Base-by-base conservation (phyloP, 73 alveolate species). In the Stentor roeselii region DNA sequence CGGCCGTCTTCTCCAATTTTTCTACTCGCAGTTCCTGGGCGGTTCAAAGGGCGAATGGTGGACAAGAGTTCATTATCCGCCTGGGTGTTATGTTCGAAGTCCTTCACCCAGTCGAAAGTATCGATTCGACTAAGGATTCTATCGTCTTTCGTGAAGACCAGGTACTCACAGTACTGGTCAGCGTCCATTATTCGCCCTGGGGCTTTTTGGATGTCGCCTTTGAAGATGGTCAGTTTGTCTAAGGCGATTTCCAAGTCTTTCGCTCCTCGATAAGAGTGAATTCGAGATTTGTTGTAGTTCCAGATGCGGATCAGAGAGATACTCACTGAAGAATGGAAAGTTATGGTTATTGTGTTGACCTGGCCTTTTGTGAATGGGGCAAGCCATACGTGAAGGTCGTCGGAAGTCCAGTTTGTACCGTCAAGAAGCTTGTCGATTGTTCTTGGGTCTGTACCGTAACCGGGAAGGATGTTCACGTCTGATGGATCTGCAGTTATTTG, bases 251-350 rank as follows among this genome's bases (percentile, higher is more conserved):
- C 82, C 3, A 94, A 75, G 32, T 86, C 87, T 82, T 86, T 87
- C 27, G 93, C 98, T 59, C 98, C 98, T 93, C 98, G 85, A 59
- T 77, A 94, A 2, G 96, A 90, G 75, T 94, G 98, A 30, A 90
- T 94, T 85, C 98, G 83, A 3, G 92, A 83, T 77, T 94, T 94
- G 84, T 94, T 94, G 84, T 94, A 94, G 60, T 94, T 94, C 98
- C 98, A 94, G 3, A 94, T 92, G 59, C 98, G 75, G n/a, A 94
- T 94, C 95, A 94, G 87, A 3, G 96, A 78, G 3, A 94, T 78
- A 67, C 84, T 75, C 60, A 60, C 41, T 3, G 40, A 36, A 34
- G 82, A 75, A n/a, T 60, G 75, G n/a, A 94, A 60, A 30, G 90
- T 94, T 34, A 94, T 87, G 15, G 80, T 60, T n/a, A 94, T 84